These are phyloP conservation scores for Golubevia sp. DNA, from an alignment of 1,284 basidiomycete species.

Conservation along the genomic window DNA sequence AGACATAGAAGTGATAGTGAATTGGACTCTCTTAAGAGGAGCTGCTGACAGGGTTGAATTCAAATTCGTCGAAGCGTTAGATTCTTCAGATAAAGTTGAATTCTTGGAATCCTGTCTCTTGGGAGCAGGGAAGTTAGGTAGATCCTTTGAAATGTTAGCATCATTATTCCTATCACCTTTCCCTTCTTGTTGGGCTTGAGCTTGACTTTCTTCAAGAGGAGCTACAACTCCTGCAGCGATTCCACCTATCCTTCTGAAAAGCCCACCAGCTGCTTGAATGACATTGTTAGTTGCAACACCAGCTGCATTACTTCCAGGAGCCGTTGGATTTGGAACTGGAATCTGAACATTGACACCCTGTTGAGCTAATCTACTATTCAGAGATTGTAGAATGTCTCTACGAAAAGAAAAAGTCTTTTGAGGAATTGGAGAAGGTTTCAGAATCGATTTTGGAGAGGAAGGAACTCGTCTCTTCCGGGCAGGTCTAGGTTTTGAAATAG, in stretches of 20 bases:
- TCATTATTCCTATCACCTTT: too few relatives aligned
- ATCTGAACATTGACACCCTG: constrained; percentile 55
- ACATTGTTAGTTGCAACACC: constrained; percentile 12
- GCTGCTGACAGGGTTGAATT: constrained; percentile 7
- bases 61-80: background rate
- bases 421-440: constrained; percentile 44
- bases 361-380: constrained; percentile 53
- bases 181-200: too few relatives aligned
- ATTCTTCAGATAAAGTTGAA: too few relatives aligned
- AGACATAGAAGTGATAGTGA: constrained; percentile 42
- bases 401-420: constrained; percentile 48
- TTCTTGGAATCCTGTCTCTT: too few relatives aligned
- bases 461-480: background rate
- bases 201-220: too few relatives aligned
- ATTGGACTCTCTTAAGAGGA: constrained; percentile 51
- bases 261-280: constrained; percentile 26
- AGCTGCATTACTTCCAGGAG: constrained; percentile 7
- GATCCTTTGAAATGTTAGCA: too few relatives aligned
- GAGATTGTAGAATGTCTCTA: constrained; percentile 42
- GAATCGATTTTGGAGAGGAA: constrained; percentile 26
- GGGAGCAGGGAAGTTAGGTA: too few relatives aligned
- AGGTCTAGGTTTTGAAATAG: too few relatives aligned
- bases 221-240: constrained; percentile 23
- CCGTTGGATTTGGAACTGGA: constrained; percentile 27
- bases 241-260: constrained; percentile 41